phyloP scores from a whole-genome alignment of 495 filamentous ascomycete genomes.

The Opeltia flavorubescens region DNA sequence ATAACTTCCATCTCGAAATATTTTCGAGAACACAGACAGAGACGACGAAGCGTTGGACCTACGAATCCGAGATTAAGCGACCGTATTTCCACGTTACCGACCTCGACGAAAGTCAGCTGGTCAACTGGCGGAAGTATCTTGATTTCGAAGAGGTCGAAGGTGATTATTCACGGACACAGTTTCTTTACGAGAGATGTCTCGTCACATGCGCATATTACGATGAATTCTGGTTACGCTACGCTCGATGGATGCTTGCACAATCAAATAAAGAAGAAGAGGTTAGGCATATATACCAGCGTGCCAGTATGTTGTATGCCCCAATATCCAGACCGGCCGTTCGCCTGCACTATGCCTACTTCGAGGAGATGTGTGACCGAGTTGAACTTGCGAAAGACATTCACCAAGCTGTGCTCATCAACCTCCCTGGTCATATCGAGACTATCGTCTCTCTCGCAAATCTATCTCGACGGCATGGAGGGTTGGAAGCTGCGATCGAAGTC shows the following conservation, averaged over 20 bases:
- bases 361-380: slow-evolving; percentile 64
- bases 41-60: slow-evolving; percentile 88
- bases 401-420: slow-evolving; percentile 52
- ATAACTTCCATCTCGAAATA: slow-evolving; percentile 64
- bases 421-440: slow-evolving; percentile 71
- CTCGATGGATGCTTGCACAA: slow-evolving; percentile 89
- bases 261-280: slow-evolving; percentile 76
- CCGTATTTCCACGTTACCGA: slow-evolving; percentile 96
- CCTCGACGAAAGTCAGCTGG: slow-evolving; percentile 68
- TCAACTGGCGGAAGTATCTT: slow-evolving; percentile 94
- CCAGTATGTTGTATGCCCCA: slow-evolving; percentile 68
- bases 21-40: slow-evolving; percentile 77
- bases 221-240: slow-evolving; percentile 95
- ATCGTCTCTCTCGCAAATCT: slow-evolving; percentile 83
- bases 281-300: slow-evolving; percentile 83
- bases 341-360: slow-evolving; percentile 86
- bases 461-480: slow-evolving; percentile 67
- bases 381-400: slow-evolving; percentile 76
- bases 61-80: slow-evolving; percentile 86
- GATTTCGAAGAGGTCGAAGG: slow-evolving; percentile 89
- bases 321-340: slow-evolving; percentile 69
- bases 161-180: slow-evolving; percentile 57
- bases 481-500: slow-evolving; percentile 76
- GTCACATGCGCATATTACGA: slow-evolving; percentile 90
- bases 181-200: slow-evolving; percentile 86